Percentiles rank a stretch among this genome's conserved stretches.
Evolutionary conservation across 1,139 yeast species (phyloP).

Genomic region (Yamadazyma siamensis): DNA sequence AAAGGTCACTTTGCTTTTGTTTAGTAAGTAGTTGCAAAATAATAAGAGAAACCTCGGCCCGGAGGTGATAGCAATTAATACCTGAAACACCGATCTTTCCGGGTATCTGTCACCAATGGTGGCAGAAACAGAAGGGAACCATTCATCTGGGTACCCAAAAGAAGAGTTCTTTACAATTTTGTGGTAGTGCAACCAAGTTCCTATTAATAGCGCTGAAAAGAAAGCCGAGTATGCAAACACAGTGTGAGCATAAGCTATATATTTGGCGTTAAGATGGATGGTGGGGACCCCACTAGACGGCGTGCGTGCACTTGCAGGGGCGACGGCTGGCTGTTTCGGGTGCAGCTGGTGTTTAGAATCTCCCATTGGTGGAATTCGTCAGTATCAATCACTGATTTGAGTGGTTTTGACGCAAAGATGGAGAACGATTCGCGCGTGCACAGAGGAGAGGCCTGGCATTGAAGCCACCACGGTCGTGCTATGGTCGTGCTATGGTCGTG

Average conservation of each 20-base stretch:
- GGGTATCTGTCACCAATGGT: constrained; percentile 97
- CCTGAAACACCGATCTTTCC: constrained; percentile 87
- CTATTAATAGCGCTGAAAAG: constrained; percentile 67
- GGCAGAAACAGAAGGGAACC: constrained; percentile 98
- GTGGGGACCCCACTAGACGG: too few relatives aligned
- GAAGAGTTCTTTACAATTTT: constrained; percentile 85
- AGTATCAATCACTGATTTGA: too few relatives aligned
- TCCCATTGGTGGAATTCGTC: too few relatives aligned
- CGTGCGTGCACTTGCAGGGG: background rate
- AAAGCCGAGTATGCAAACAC: constrained; percentile 71
- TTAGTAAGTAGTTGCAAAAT: constrained; percentile 52
- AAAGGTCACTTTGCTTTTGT: constrained; percentile 26
- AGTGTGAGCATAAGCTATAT: constrained; percentile 69
- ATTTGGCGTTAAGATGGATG: constrained; percentile 51
- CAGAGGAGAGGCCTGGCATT: too few relatives aligned
- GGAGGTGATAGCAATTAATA: constrained; percentile 72
- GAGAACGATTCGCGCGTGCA: too few relatives aligned
- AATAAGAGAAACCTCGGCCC: constrained; percentile 84
- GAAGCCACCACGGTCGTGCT: too few relatives aligned
- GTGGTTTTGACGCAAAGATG: too few relatives aligned
- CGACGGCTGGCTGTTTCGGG: background rate
- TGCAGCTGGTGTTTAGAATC: too few relatives aligned
- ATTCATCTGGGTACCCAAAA: constrained; percentile 92
- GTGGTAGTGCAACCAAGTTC: constrained; percentile 70
- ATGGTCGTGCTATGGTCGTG: too few relatives aligned